Percentiles rank a stretch among this genome's conserved stretches.
Evolutionary conservation across 2,329 filamentous ascomycete genomes (phyloP).

Genomic region (Colletotrichum sp.): DNA sequence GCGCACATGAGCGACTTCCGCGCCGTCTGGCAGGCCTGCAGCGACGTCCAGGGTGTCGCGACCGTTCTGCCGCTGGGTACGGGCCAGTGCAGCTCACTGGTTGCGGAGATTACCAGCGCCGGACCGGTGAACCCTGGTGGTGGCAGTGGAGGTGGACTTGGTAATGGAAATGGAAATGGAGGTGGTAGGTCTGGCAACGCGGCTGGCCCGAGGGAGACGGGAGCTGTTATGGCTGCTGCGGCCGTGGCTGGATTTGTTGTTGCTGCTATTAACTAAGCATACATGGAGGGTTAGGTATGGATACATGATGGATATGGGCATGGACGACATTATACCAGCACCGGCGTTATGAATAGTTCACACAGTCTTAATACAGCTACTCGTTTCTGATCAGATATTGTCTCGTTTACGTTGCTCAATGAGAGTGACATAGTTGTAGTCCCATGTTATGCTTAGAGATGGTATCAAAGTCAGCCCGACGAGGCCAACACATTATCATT

Average conservation of each 20-base stretch:
- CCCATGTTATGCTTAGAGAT: no score
- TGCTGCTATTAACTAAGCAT: neutral
- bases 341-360: neutral
- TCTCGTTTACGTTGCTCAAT: neutral
- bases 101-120: conserved; percentile 16
- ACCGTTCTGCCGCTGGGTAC: conserved; percentile 5
- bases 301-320: neutral
- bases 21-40: conserved; percentile 29
- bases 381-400: fast-evolving
- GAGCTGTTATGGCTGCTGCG: conserved; percentile 1
- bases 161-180: neutral
- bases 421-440: fast-evolving
- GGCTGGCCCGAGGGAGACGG: conserved; percentile 2
- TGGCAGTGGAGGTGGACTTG: neutral
- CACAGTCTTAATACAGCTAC: neutral
- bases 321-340: neutral
- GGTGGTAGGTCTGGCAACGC: neutral
- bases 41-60: conserved; percentile 28
- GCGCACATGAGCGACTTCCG: conserved; percentile 23
- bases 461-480: neutral
- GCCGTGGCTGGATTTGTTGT: conserved; percentile 9
- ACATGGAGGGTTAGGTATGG: neutral
- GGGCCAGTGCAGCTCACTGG: conserved; percentile 10
- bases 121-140: neutral
- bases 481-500: neutral